A percentile compares a stretch with the other conserved stretches of the same genome.
Conservation (phyloP, 768 basidiomycete genomes). For the Boletus rex-veris region DNA sequence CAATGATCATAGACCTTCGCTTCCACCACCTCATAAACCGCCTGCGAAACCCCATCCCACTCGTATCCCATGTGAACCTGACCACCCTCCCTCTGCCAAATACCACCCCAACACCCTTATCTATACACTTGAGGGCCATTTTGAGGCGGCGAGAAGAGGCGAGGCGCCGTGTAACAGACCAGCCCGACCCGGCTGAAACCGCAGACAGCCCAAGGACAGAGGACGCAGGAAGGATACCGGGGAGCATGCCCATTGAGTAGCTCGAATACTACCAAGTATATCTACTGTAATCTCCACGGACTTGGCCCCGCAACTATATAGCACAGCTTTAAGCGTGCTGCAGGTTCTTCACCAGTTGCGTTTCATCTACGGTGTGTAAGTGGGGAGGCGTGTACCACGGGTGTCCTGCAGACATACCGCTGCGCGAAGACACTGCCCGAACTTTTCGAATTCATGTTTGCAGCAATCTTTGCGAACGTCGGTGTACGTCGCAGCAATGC, state of each 20-base stretch:
- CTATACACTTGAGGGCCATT: constrained; percentile 47
- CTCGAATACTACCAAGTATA: constrained; percentile 15
- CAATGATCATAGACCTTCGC: constrained; percentile 63
- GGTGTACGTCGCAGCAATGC: constrained; percentile 76
- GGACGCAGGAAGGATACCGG: constrained; percentile 34
- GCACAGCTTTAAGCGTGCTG: background rate
- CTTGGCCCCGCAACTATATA: constrained; percentile 6
- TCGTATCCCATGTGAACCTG: constrained; percentile 27
- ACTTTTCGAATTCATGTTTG: constrained; percentile 77
- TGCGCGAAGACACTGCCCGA: constrained; percentile 75
- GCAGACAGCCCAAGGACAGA: constrained; percentile 36
- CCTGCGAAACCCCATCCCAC: constrained; percentile 52
- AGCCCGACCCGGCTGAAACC: constrained; percentile 18
- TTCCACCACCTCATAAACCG: constrained; percentile 51
- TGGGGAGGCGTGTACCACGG: background rate
- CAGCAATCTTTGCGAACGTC: constrained; percentile 86
- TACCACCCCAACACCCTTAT: constrained; percentile 53
- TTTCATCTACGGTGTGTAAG: constrained; percentile 42
- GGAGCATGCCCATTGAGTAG: constrained; percentile 26
- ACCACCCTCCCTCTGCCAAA: constrained; percentile 55
- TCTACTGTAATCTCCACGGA: constrained; percentile 17
- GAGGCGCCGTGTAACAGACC: constrained; percentile 33
- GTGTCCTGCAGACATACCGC: constrained; percentile 52
- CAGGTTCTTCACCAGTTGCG: constrained; percentile 45
- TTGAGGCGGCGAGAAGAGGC: constrained; percentile 46